Evolutionary conservation across 225 moss, liverwort and hornwort species (phyloP).

Genomic region (Physcomitrium patens): DNA sequence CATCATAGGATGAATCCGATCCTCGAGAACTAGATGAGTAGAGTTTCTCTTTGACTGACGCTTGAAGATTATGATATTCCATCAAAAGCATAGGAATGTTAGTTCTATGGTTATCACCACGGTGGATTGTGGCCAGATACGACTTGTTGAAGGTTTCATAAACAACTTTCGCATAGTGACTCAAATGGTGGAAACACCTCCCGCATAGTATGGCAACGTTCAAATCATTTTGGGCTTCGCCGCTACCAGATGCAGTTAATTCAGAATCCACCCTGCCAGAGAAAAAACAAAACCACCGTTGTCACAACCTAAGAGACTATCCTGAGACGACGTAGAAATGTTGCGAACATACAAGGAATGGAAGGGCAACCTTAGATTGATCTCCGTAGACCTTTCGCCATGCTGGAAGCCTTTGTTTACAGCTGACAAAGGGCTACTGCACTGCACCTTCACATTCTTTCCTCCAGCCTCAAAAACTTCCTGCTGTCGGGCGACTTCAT

Average conservation of each 20-base stretch:
- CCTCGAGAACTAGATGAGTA: not conserved
- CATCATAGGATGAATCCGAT: constrained; percentile 11
- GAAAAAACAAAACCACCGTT: not conserved
- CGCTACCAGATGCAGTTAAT: not conserved
- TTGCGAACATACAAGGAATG: not conserved
- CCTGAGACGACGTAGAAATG: too few relatives aligned
- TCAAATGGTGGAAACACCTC: constrained; percentile 25
- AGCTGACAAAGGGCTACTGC: not conserved
- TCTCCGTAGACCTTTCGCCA: not conserved
- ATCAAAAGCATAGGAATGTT: constrained; percentile 26
- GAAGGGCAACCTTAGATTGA: not conserved
- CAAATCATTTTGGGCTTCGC: not conserved
- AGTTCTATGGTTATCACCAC: not conserved
- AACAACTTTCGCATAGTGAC: constrained; percentile 18
- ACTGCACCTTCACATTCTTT: not conserved
- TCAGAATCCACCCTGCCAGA: constrained; percentile 20
- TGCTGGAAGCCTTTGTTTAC: not conserved
- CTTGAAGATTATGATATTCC: constrained; percentile 24
- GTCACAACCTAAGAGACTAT: constrained; percentile 9
- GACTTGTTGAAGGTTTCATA: constrained; percentile 27
- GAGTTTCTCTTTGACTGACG: constrained; percentile 33
- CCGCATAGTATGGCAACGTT: constrained; percentile 22
- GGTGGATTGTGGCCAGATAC: constrained; percentile 27
- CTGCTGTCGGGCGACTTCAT: not conserved
- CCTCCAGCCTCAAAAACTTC: not conserved